Conservation (phyloP, 148 eudicot genomes). For the Heliosperma pusillum region DNA sequence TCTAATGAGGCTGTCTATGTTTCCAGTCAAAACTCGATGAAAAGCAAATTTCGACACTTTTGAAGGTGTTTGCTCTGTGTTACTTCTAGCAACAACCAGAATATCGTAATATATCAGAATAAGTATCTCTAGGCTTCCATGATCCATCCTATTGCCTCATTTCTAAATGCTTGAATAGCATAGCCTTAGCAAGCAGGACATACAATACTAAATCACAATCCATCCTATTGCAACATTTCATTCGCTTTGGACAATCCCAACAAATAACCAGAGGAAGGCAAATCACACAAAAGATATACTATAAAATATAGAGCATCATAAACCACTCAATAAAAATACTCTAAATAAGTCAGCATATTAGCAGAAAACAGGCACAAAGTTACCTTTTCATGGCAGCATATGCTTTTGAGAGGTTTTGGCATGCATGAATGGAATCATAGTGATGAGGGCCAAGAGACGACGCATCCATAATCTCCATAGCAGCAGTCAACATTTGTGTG, state of each 20-base stretch:
- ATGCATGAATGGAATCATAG: conserved; percentile 71
- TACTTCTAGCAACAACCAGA: too few species aligned
- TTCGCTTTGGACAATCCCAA: neutral
- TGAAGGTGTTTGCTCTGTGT: too few species aligned
- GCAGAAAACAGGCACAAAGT: conserved; percentile 3
- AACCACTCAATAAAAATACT: neutral
- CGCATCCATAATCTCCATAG: conserved; percentile 91
- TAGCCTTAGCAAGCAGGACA: neutral
- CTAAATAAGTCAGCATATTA: neutral
- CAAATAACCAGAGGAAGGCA: neutral
- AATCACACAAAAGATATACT: neutral
- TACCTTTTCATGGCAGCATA: conserved; percentile 95
- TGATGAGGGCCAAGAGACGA: conserved; percentile 90
- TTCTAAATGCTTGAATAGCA: neutral
- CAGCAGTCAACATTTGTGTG: conserved; percentile 85
- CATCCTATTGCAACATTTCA: too few species aligned
- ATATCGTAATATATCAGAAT: neutral
- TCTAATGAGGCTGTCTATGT: neutral
- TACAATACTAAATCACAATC: neutral
- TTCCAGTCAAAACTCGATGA: too few species aligned
- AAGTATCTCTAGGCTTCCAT: neutral
- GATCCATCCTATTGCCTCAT: neutral
- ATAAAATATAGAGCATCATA: neutral
- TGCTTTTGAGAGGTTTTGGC: conserved; percentile 89
- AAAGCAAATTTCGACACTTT: neutral